phyloP scores from a whole-genome alignment of 2,329 filamentous ascomycete species.

The Colletotrichum melonis region DNA sequence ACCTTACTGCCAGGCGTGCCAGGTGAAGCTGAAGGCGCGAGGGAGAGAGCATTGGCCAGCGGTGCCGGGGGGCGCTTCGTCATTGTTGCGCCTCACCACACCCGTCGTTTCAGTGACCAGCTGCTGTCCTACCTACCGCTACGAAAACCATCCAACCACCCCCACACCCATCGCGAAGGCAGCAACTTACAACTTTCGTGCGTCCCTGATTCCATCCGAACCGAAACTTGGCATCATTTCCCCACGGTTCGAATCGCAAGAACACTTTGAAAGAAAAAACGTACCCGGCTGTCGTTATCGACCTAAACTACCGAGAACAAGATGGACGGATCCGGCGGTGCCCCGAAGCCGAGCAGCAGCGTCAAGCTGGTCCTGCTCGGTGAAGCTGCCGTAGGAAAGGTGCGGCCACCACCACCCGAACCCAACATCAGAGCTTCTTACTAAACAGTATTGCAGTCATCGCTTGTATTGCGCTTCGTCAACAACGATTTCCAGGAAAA shows the following conservation, averaged over 20 bases:
- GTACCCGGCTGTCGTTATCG: constrained; percentile 12
- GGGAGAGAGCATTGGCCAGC: constrained; percentile 34
- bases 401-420: constrained; percentile 52
- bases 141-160: constrained; percentile 27
- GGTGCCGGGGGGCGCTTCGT: constrained; percentile 38
- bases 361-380: constrained; percentile 98
- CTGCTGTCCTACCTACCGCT: constrained; percentile 27
- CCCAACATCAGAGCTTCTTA: background rate
- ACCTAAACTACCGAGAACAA: constrained; percentile 29
- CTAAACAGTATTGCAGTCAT: constrained; percentile 72
- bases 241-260: background rate
- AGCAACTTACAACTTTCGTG: constrained; percentile 24
- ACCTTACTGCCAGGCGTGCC: no score
- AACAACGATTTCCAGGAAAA: constrained; percentile 99
- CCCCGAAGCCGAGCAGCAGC: constrained; percentile 97
- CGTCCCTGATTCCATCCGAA: constrained; percentile 12
- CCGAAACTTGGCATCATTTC: background rate
- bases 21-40: constrained; percentile 10
- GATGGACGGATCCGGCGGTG: constrained; percentile 78
- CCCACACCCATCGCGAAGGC: constrained; percentile 31
- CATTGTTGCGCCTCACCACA: constrained; percentile 42
- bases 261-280: background rate
- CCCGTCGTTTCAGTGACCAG: constrained; percentile 34
- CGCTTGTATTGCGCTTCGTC: constrained; percentile 96
- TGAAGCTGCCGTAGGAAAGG: constrained; percentile 98